A percentile compares a stretch with the other conserved stretches of the same genome.
Conservation (phyloP, 2,329 filamentous ascomycete species). For the Triangularia verruculosa region DNA sequence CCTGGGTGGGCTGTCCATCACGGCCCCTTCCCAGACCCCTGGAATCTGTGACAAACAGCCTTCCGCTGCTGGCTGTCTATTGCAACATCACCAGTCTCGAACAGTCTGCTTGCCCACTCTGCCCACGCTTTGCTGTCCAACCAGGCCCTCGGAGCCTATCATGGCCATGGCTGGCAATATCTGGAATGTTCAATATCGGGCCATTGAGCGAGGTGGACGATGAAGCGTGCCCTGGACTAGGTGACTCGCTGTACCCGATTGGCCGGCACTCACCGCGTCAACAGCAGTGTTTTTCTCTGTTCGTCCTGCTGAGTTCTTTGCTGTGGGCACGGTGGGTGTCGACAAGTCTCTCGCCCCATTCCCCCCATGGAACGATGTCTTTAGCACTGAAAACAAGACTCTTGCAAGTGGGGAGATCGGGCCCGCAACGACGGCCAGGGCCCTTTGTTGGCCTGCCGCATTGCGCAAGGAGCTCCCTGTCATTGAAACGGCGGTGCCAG, state of each 20-base stretch:
- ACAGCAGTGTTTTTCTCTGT: slow-evolving; percentile 3
- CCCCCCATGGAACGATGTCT: slow-evolving; percentile 4
- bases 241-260: slow-evolving; percentile 10
- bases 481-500: slow-evolving; percentile 14
- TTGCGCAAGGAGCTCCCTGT: slow-evolving; percentile 20
- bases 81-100: not conserved
- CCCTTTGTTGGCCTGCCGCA: slow-evolving; percentile 17
- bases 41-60: slow-evolving; percentile 21
- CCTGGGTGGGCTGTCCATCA: not conserved
- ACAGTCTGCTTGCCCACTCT: not conserved
- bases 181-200: slow-evolving; percentile 2
- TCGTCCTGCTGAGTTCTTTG: slow-evolving; percentile 9
- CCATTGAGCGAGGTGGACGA: slow-evolving; percentile 1
- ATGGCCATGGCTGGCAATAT: not conserved
- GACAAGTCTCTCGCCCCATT: slow-evolving; percentile 3
- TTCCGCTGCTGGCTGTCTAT: not conserved
- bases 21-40: slow-evolving; percentile 20
- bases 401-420: slow-evolving; percentile 11
- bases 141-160: not conserved
- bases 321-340: slow-evolving; percentile 18
- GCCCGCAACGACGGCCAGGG: slow-evolving; percentile 3
- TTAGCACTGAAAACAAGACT: slow-evolving; percentile 15
- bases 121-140: not conserved
- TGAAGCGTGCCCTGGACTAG: not conserved
- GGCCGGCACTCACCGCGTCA: slow-evolving; percentile 3